Evolutionary conservation across 768 basidiomycete species (phyloP).

Genomic region (Suillus subluteus): DNA sequence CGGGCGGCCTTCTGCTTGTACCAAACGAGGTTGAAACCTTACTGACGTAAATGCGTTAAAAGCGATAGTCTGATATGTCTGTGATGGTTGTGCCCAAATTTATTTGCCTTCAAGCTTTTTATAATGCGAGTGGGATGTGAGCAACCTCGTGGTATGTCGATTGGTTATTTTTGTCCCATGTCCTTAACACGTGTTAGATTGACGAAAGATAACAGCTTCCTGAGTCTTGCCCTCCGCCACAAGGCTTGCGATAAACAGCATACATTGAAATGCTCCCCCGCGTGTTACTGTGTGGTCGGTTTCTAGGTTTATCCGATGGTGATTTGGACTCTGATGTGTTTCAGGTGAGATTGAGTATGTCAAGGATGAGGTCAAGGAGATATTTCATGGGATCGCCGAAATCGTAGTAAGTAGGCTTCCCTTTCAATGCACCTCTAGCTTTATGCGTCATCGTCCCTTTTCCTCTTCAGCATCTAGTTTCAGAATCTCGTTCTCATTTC

Average conservation of each 20-base stretch:
- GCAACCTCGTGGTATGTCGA: constrained; percentile 26
- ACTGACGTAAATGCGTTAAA: not conserved
- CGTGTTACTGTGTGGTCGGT: constrained; percentile 28
- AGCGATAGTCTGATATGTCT: not conserved
- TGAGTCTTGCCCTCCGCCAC: not conserved
- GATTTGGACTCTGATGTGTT: too few species aligned
- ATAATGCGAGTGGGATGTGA: not conserved
- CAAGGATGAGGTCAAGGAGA: constrained; percentile 62
- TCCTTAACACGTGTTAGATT: not conserved
- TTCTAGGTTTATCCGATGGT: not conserved
- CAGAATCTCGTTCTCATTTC: constrained; percentile 64
- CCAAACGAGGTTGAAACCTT: not conserved
- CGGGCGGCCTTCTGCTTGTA: not conserved
- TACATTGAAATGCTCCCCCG: constrained; percentile 15
- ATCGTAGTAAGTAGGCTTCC: constrained; percentile 58
- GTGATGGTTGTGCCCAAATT: not conserved
- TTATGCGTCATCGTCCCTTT: not conserved
- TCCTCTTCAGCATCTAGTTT: constrained; percentile 49
- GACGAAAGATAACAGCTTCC: not conserved
- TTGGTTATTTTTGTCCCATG: constrained; percentile 1
- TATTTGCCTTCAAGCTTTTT: not conserved
- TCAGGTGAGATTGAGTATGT: constrained; percentile 76
- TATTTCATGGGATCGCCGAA: constrained; percentile 68
- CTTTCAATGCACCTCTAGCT: not conserved
- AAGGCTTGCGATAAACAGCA: not conserved